Conservation (phyloP, 768 basidiomycete species). For the Pholiota molesta region DNA sequence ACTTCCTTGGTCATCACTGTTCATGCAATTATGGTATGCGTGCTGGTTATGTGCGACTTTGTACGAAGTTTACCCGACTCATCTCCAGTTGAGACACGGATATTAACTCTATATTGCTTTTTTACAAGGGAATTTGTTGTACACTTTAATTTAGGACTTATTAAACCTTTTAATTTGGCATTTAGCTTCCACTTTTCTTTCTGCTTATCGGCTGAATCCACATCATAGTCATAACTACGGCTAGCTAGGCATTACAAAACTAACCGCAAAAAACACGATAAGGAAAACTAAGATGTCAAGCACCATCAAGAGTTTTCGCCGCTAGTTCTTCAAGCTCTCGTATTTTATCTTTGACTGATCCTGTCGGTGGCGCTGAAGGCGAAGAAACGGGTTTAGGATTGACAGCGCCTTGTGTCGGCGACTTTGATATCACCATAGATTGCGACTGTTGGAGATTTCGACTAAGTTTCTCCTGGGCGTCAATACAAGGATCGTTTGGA, state of each 20-base stretch:
- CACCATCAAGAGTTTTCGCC: constrained; percentile 17
- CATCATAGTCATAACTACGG: too few relatives aligned
- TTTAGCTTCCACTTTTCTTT: background rate
- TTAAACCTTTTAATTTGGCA: background rate
- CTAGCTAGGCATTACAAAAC: too few relatives aligned
- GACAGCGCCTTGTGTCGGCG: background rate
- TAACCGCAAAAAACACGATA: too few relatives aligned
- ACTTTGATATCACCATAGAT: background rate
- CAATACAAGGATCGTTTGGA: background rate
- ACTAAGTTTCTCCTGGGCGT: background rate
- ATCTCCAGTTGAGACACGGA: too few relatives aligned
- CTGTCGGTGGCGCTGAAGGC: constrained; percentile 17
- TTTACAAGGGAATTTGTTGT: background rate
- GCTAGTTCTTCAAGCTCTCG: constrained; percentile 40
- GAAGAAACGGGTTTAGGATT: background rate
- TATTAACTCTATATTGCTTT: background rate
- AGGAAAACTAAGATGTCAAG: background rate
- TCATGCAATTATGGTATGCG: background rate
- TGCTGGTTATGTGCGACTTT: background rate
- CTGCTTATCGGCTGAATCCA: too few relatives aligned
- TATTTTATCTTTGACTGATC: constrained; percentile 45
- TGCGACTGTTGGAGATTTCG: background rate
- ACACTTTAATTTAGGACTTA: background rate
- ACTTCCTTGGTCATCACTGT: too few relatives aligned
- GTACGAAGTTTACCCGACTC: too few relatives aligned